Evolutionary conservation across 176 grass and related monocot genomes (phyloP), one percentile per base, ranked within the genome.

Genomic region (Metroxylon sagu): DNA sequence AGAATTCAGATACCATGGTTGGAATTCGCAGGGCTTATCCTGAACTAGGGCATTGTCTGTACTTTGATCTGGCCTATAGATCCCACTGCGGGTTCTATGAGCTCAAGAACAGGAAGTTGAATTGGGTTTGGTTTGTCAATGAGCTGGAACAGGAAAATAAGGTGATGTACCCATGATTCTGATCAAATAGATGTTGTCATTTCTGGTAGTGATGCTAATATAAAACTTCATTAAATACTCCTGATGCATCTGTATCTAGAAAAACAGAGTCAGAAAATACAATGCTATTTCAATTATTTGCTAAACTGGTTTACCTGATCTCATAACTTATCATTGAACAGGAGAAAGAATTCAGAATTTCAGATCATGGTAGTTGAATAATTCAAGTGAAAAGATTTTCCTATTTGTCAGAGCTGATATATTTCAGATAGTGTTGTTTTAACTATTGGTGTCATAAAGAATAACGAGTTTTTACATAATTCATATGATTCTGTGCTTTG

Each of bases 51-150:
- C 70, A 31, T 58, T 97, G 84, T 66, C 65, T 91, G 23, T 97
- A 97, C 78, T 97, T 91, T 76, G 84, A 97, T 53, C 70, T 91
- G 17, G 92, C 78, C 14, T 3, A 60, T 54, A 72, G 68, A 63
- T 83, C 92, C 0, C 92, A 97, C 52, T 62, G 60, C 49, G 87
- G 91, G 66, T 78, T 97, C 53, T 88, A 91, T 56, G 81, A 91
- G 61, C 21, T 97, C 66, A 76, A 70, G 14, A 54, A 79, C 26
- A 82, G 72, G 29, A 80, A 76, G 53, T 78, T 91, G 26, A 97
- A 88, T 73, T 97, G 87, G 92, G 66, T 97, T 49, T 91, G 92
- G 87, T 97, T 91, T 62, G 79, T 85, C 53, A 88, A 91, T 54
- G 58, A 64, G 25, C 78, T 81, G 0, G 92, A 97, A 26, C 87